Evolutionary conservation across 768 basidiomycete genomes (phyloP), one percentile per base, ranked within the genome.

Genomic region (Lyophyllum decastes): DNA sequence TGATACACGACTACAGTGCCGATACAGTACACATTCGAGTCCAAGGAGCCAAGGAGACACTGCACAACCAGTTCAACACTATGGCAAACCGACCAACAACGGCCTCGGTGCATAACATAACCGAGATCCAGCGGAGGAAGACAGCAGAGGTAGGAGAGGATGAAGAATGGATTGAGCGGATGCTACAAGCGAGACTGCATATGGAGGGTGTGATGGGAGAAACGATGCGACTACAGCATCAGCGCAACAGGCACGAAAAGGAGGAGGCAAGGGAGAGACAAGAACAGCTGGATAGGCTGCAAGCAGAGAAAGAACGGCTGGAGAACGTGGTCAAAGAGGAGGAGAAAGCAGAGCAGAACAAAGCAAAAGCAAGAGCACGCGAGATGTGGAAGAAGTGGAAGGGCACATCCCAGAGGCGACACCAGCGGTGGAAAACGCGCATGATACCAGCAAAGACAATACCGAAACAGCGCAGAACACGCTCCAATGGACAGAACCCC

Each of bases 1-100:
- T 62, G 5, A 40, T 64, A 1, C 72, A 72, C n/a, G 61, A 72
- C 33, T 73, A 70, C 34, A 49, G 19, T 0, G 26, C 33, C 10
- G 64, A 68, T 40, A 49, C 34, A 25, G 53, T 68, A 4, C 40
- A 26, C 12, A 27, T 61, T 46, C 22, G 43, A 46, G 46, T 45
- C n/a, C 33, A 19, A 16, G 57, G 43, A 3, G 38, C 14, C 7
- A 27, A 44, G 33, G 19, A 17, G 16, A 27, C 8, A 5, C 30
- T 50, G 25, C 41, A 5, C n/a, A 55, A 55, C 48, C n/a, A 27
- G 22, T 40, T 49, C 38, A 10, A 19, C 12, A 24, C 24, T 1
- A 54, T 45, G 44, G 17, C 8, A 24, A 30, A 7, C 7, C 35
- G 7, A 14, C 3, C 9, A 16, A 27, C 46, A 7, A 17, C 35